Evolutionary conservation across 345 rosid genomes (phyloP).

Genomic region (Salix arbutifolia): DNA sequence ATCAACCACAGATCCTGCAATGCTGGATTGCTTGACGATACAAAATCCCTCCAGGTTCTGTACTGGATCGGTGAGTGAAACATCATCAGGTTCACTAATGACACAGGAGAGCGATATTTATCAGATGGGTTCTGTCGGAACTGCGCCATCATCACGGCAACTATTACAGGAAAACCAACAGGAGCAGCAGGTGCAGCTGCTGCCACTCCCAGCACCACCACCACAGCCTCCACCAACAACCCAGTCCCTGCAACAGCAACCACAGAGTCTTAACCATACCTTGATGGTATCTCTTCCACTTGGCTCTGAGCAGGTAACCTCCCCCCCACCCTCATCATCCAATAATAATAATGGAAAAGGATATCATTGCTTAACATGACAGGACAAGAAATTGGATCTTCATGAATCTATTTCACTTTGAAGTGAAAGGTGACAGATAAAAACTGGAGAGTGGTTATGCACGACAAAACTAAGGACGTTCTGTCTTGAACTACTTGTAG

Average conservation of each 20-base stretch:
- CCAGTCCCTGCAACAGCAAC: slow-evolving; percentile 22
- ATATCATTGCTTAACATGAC: no score
- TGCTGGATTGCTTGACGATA: slow-evolving; percentile 33
- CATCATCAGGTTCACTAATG: slow-evolving; percentile 22
- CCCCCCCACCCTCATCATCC: background rate
- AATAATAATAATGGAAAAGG: no score
- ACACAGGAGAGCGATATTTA: slow-evolving; percentile 32
- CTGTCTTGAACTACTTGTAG: no score
- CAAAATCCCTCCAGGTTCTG: slow-evolving; percentile 24
- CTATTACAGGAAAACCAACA: slow-evolving; percentile 34
- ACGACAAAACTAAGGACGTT: no score
- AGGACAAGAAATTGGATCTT: no score
- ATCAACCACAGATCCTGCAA: slow-evolving; percentile 10
- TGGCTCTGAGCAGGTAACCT: slow-evolving; percentile 46
- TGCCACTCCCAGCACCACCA: background rate
- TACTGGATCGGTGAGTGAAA: slow-evolving; percentile 21
- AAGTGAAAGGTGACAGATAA: no score
- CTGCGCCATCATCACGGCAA: slow-evolving; percentile 41
- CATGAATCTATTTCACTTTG: no score
- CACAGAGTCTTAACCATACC: slow-evolving; percentile 31
- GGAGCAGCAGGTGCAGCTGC: slow-evolving; percentile 17
- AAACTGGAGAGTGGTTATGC: no score
- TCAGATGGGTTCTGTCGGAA: slow-evolving; percentile 17
- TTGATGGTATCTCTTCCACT: slow-evolving; percentile 40
- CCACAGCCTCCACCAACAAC: background rate